Percentiles rank a stretch among this genome's conserved stretches.
Conservation (phyloP, 2,329 filamentous ascomycete genomes). For the Nemania sp. region DNA sequence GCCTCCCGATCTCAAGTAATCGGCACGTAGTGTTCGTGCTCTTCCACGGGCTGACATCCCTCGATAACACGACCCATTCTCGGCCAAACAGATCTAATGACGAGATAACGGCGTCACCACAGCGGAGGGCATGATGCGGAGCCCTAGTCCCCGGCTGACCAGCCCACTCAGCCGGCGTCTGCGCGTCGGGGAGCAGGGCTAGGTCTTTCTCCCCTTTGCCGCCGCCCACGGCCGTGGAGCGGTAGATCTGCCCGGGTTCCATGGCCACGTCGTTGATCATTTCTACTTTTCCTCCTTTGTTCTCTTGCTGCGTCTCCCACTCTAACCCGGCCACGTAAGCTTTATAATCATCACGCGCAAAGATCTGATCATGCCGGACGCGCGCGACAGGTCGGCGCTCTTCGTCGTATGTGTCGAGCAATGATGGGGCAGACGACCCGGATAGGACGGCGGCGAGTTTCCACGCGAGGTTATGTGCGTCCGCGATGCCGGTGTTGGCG, state of each 20-base stretch:
- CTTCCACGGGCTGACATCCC: background rate
- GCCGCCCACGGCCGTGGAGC: constrained; percentile 1
- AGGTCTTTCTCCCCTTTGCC: constrained; percentile 1
- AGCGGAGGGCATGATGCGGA: constrained; percentile 15
- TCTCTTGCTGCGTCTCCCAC: constrained; percentile 2
- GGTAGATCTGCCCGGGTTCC: background rate
- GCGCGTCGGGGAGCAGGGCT: constrained; percentile 9
- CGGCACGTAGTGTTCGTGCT: background rate
- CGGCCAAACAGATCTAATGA: constrained; percentile 15
- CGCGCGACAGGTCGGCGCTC: constrained; percentile 60
- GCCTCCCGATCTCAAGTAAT: background rate
- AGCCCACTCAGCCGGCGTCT: constrained; percentile 15
- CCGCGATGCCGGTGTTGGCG: constrained; percentile 23
- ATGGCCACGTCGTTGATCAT: background rate
- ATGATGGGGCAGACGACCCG: constrained; percentile 41
- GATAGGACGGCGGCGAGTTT: constrained; percentile 54
- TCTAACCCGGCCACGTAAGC: constrained; percentile 11
- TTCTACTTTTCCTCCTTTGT: background rate
- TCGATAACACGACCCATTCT: background rate
- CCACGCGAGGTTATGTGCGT: constrained; percentile 24
- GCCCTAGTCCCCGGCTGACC: constrained; percentile 20
- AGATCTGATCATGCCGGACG: constrained; percentile 22
- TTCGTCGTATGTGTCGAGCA: constrained; percentile 61
- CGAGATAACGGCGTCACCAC: constrained; percentile 7
- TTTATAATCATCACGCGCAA: constrained; percentile 20